A percentile compares a stretch with the other conserved stretches of the same genome.
Conservation (phyloP, 257 asterid species). For the Plantago major region DNA sequence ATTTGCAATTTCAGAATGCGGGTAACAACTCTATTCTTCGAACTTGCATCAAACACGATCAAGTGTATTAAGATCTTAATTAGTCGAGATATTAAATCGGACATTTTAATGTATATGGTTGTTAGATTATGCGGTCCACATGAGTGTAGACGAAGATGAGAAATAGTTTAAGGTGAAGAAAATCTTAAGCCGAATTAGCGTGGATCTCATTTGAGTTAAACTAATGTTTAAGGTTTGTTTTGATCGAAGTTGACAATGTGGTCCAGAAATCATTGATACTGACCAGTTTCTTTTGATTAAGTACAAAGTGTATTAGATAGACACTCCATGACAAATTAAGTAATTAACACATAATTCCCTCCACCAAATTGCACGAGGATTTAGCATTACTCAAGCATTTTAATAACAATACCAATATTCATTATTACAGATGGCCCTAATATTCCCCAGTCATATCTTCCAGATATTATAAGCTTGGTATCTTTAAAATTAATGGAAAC, state of each 20-base stretch:
- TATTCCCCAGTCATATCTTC: neutral
- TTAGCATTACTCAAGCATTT: slow-evolving; percentile 42
- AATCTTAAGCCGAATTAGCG: slow-evolving; percentile 9
- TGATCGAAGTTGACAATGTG: slow-evolving; percentile 21
- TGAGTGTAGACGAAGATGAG: too few species aligned
- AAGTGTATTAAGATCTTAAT: too few species aligned
- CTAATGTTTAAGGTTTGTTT: slow-evolving; percentile 1
- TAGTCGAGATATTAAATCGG: too few species aligned
- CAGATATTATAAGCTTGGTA: too few species aligned
- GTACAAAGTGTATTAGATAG: too few species aligned
- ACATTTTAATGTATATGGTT: too few species aligned
- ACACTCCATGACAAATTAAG: neutral
- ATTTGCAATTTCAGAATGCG: too few species aligned
- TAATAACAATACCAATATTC: neutral
- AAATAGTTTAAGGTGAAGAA: neutral
- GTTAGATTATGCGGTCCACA: too few species aligned
- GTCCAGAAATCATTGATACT: slow-evolving; percentile 20
- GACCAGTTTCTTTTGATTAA: slow-evolving; percentile 25
- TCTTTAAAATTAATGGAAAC: too few species aligned
- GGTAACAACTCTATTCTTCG: too few species aligned
- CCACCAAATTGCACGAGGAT: slow-evolving; percentile 10
- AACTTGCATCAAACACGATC: too few species aligned
- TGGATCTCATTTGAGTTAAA: neutral
- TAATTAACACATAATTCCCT: slow-evolving; percentile 9
- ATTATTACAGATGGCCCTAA: too few species aligned